Conservation (phyloP, 139 green algal genomes). For the Auxenochlorella protothecoides region DNA sequence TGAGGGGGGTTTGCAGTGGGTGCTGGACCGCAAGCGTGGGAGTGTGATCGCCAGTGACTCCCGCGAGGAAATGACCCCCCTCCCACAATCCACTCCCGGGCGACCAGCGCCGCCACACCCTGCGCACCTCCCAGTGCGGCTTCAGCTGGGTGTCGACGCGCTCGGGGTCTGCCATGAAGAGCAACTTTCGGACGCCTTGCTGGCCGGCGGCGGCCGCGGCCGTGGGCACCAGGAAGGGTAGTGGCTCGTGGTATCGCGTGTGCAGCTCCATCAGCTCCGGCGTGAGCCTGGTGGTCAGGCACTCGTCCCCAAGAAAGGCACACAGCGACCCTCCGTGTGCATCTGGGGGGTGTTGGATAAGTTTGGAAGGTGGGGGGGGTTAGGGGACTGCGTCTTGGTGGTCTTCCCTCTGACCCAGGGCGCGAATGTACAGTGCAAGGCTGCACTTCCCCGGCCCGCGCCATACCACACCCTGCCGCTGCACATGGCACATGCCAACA, state of each 20-base stretch:
- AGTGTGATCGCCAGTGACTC: no score
- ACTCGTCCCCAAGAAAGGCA: constrained; percentile 82
- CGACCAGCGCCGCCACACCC: not conserved
- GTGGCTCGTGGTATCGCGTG: constrained; percentile 74
- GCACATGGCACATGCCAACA: no score
- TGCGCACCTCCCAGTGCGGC: constrained; percentile 43
- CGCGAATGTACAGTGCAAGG: no score
- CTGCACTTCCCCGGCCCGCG: no score
- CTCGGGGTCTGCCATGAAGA: constrained; percentile 65
- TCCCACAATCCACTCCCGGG: no score
- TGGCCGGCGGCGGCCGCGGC: not conserved
- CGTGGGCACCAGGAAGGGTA: constrained; percentile 24
- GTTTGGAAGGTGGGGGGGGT: no score
- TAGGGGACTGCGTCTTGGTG: no score
- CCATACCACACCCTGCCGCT: no score
- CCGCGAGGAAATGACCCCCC: no score
- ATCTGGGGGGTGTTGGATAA: not conserved
- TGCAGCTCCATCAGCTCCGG: constrained; percentile 54
- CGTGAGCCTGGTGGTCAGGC: constrained; percentile 56
- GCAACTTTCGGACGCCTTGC: constrained; percentile 65
- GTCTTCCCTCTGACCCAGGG: no score
- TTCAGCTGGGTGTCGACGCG: constrained; percentile 32
- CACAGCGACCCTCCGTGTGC: constrained; percentile 22
- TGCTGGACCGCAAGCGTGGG: no score
- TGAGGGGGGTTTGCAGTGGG: not conserved